Conservation (phyloP, 129 eudicot genomes). For the Smallanthus sonchifolius region DNA sequence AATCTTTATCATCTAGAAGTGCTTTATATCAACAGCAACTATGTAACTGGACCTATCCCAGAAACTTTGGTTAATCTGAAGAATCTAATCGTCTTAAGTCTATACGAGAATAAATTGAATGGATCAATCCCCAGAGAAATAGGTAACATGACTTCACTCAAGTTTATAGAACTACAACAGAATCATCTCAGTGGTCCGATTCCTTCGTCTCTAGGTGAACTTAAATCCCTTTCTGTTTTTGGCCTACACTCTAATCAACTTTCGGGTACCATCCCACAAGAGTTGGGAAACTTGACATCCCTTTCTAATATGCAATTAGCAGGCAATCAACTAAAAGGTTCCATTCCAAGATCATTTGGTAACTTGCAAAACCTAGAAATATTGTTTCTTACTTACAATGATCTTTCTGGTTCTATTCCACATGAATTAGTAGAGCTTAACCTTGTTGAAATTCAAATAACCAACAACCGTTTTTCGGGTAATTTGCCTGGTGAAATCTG, state of each 20-base stretch:
- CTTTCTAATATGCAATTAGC: slow-evolving; percentile 13
- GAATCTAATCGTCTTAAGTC: neutral
- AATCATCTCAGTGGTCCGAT: slow-evolving; percentile 29
- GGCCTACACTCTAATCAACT: slow-evolving; percentile 18
- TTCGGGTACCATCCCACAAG: slow-evolving; percentile 33
- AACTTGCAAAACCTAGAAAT: slow-evolving; percentile 1
- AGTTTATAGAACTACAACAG: neutral
- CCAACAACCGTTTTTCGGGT: slow-evolving; percentile 21
- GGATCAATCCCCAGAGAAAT: slow-evolving; percentile 40
- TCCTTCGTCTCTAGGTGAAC: slow-evolving; percentile 19
- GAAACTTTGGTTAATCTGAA: slow-evolving; percentile 23
- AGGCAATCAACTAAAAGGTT: slow-evolving; percentile 26
- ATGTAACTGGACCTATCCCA: slow-evolving; percentile 35
- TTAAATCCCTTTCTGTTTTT: slow-evolving; percentile 7
- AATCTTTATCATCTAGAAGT: slow-evolving; percentile 13
- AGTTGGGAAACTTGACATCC: slow-evolving; percentile 12
- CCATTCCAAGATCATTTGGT: slow-evolving; percentile 35
- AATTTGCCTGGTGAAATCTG: slow-evolving; percentile 35
- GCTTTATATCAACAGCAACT: slow-evolving; percentile 15
- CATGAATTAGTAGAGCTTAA: neutral
- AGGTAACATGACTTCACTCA: slow-evolving; percentile 29
- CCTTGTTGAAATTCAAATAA: neutral
- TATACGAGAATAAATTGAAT: slow-evolving; percentile 11
- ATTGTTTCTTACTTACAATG: neutral
- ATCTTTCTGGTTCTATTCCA: slow-evolving; percentile 5